phyloP scores from a whole-genome alignment of 441 rosid genomes.

The Mallotus repandus region DNA sequence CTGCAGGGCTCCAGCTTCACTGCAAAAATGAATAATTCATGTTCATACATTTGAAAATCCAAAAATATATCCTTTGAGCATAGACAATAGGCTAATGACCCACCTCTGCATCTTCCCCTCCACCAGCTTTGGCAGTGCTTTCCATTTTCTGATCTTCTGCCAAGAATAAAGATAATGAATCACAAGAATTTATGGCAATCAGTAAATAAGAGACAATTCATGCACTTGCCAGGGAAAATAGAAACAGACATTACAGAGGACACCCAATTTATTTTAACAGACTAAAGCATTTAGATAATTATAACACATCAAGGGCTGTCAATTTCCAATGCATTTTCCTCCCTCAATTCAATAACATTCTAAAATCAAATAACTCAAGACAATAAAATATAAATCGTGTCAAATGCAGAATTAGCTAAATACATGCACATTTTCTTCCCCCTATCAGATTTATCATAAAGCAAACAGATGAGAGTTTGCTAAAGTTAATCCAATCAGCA shows the following conservation, averaged over 20 bases:
- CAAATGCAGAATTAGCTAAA: background rate
- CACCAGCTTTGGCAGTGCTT: slow-evolving; percentile 21
- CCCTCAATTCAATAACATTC: background rate
- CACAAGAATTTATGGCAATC: background rate
- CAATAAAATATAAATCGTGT: background rate
- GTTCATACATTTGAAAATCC: background rate
- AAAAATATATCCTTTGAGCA: background rate
- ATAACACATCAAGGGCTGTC: background rate
- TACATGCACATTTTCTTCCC: background rate
- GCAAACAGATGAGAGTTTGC: background rate
- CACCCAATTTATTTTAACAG: background rate
- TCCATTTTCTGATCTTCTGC: slow-evolving; percentile 28
- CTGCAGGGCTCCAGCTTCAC: slow-evolving; percentile 13
- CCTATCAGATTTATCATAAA: background rate
- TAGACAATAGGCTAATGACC: background rate
- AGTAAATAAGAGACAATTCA: background rate
- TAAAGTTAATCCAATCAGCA: background rate
- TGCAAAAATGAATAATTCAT: slow-evolving; percentile 8
- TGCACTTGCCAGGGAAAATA: background rate
- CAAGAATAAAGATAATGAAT: background rate
- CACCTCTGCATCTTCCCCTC: slow-evolving; percentile 26
- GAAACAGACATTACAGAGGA: background rate
- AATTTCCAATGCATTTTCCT: background rate
- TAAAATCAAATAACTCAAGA: background rate
- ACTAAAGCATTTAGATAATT: background rate